These are phyloP conservation scores for Hygrophorus pudorinus DNA, from an alignment of 768 basidiomycete species.

Conservation along the genomic window DNA sequence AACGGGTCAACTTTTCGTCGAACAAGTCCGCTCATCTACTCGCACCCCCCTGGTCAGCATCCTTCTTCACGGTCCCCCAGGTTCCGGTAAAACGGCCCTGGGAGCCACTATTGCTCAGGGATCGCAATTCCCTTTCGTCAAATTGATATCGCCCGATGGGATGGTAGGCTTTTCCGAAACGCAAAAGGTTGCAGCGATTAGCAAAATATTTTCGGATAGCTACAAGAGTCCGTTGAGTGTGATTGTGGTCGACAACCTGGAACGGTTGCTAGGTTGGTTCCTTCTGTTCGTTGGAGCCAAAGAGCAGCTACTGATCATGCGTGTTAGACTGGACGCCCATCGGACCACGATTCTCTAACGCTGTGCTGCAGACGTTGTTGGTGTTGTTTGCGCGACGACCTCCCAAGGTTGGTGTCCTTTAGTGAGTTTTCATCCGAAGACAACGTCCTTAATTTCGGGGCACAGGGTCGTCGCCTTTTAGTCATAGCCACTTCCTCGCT, in stretches of 20 bases:
- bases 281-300: not conserved
- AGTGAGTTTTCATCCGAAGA: not conserved
- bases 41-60: conserved; percentile 89
- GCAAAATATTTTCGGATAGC: conserved; percentile 88
- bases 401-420: conserved; percentile 69
- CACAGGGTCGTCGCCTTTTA: conserved; percentile 80
- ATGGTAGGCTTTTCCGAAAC: conserved; percentile 96
- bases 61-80: conserved; percentile 81
- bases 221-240: conserved; percentile 97
- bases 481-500: conserved; percentile 90
- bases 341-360: conserved; percentile 93
- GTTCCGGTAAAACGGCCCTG: conserved; percentile 90
- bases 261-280: conserved; percentile 75
- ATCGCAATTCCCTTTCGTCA: conserved; percentile 97
- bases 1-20: conserved; percentile 81
- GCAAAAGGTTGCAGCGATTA: conserved; percentile 86
- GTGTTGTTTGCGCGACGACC: conserved; percentile 84
- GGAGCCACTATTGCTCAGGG: conserved; percentile 89
- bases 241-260: conserved; percentile 90
- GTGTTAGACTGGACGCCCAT: conserved; percentile 87
- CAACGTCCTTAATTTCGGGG: not conserved
- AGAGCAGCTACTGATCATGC: not conserved
- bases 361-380: conserved; percentile 81
- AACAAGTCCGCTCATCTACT: conserved; percentile 86
- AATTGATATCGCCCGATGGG: conserved; percentile 87